Evolutionary conservation across 345 rosid genomes (phyloP).

Genomic region (Draba incana): DNA sequence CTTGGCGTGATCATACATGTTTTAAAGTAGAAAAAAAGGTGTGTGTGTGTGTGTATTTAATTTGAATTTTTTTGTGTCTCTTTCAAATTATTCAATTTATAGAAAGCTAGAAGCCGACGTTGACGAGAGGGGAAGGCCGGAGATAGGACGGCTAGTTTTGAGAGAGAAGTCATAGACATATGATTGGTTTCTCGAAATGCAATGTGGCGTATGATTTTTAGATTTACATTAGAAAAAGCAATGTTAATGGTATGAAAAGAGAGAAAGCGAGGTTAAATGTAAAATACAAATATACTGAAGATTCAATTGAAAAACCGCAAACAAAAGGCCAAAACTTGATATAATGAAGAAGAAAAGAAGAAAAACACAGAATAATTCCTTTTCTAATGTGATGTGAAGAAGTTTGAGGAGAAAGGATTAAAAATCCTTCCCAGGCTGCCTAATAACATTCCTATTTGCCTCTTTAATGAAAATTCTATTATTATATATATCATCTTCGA

Average conservation of each 20-base stretch:
- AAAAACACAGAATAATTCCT: constrained; percentile 2
- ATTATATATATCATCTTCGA: constrained; percentile 25
- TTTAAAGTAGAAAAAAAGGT: too few species aligned
- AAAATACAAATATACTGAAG: constrained; percentile 3
- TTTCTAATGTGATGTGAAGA: constrained; percentile 29
- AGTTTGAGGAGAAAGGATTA: constrained; percentile 28
- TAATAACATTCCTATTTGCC: constrained; percentile 33
- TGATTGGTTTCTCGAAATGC: too few species aligned
- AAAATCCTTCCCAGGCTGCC: constrained; percentile 34
- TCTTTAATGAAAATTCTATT: constrained; percentile 24
- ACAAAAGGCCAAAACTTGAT: constrained; percentile 37
- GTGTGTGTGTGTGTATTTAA: too few species aligned
- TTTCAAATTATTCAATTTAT: too few species aligned
- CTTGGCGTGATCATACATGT: too few species aligned
- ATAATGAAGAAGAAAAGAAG: background rate
- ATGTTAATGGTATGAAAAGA: background rate
- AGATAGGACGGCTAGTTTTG: too few species aligned
- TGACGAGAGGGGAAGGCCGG: too few species aligned
- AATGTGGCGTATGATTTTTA: background rate
- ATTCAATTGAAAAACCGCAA: background rate
- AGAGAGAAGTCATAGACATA: too few species aligned
- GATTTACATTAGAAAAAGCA: background rate
- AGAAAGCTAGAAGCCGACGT: too few species aligned
- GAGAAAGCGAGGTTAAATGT: background rate
- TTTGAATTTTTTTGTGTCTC: too few species aligned